These are phyloP conservation scores for Pseudopyrenochaeta lycopersici DNA, from an alignment of 2,329 filamentous ascomycete genomes.

Conservation along the genomic window DNA sequence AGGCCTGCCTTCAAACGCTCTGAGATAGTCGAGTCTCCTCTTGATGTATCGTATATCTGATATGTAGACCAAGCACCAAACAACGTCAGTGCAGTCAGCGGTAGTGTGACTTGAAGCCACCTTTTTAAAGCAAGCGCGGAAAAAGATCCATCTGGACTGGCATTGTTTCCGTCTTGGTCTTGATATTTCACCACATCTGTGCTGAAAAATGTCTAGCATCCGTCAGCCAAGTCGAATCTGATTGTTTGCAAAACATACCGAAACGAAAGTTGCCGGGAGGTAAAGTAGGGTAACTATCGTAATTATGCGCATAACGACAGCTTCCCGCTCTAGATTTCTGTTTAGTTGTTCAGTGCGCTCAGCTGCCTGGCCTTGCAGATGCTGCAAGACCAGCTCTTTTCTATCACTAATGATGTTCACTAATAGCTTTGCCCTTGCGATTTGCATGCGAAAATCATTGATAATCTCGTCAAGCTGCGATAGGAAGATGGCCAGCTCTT, in stretches of 20 bases:
- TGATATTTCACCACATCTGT: constrained; percentile 53
- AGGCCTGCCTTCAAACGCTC: constrained; percentile 3
- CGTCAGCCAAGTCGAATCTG: background rate
- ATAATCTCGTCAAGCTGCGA: constrained; percentile 46
- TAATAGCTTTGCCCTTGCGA: constrained; percentile 45
- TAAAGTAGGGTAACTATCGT: constrained; percentile 35
- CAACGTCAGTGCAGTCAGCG: constrained; percentile 46
- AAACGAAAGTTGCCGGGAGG: constrained; percentile 39
- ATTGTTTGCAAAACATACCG: constrained; percentile 19
- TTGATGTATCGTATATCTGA: constrained; percentile 13
- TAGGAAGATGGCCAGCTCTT: constrained; percentile 21
- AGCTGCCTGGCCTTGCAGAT: constrained; percentile 34
- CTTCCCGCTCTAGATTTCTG: constrained; percentile 30
- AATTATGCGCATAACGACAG: constrained; percentile 39
- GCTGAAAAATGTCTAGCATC: constrained; percentile 50
- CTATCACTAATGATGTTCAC: constrained; percentile 47
- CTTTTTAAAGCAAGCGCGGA: constrained; percentile 40
- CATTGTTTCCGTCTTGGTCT: constrained; percentile 14
- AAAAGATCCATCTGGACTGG: constrained; percentile 26
- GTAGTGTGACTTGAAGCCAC: constrained; percentile 52
- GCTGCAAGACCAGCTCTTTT: constrained; percentile 40
- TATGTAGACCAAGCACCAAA: constrained; percentile 25
- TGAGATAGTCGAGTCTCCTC: background rate
- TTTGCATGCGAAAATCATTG: constrained; percentile 49
- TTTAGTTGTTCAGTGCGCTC: constrained; percentile 32